Percentiles rank a stretch among this genome's conserved stretches.
Conservation (phyloP, 345 rosid genomes). For the Fremontodendron californicum region DNA sequence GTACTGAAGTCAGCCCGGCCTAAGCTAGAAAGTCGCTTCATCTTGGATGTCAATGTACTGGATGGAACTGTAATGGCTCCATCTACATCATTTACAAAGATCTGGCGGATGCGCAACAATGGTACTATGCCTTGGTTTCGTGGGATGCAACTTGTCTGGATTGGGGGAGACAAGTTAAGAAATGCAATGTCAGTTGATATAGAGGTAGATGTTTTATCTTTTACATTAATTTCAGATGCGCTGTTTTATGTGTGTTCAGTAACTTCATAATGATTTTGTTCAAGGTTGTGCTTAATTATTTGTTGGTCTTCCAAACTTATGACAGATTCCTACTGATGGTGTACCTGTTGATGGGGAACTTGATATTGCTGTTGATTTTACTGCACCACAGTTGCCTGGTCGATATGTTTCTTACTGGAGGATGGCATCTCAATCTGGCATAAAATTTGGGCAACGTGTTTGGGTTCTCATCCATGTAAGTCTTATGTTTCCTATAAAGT, state of each 20-base stretch:
- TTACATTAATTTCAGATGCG: conserved; percentile 2
- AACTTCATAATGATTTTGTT: not conserved
- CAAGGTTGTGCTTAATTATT: not conserved
- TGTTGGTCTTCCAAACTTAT: not conserved
- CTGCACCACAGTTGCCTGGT: conserved; percentile 72
- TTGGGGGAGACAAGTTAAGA: conserved; percentile 67
- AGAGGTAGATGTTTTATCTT: conserved; percentile 42
- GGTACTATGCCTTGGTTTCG: conserved; percentile 65
- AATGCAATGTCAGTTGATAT: conserved; percentile 38
- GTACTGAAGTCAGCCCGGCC: conserved; percentile 35
- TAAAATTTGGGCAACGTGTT: conserved; percentile 84
- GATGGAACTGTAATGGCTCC: conserved; percentile 89
- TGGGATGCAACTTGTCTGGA: conserved; percentile 68
- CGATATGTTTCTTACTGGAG: conserved; percentile 87
- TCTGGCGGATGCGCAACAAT: conserved; percentile 86
- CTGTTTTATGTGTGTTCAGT: not conserved
- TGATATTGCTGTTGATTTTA: conserved; percentile 72
- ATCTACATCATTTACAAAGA: conserved; percentile 69
- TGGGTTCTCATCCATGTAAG: conserved; percentile 87
- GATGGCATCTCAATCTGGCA: conserved; percentile 64
- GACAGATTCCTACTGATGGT: conserved; percentile 67
- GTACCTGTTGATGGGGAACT: conserved; percentile 60
- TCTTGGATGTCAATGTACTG: conserved; percentile 70
- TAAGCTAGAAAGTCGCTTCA: conserved; percentile 74
- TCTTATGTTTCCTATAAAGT: not conserved